phyloP scores from a whole-genome alignment of 169 alveolate genomes.

The Neospora caninum region DNA sequence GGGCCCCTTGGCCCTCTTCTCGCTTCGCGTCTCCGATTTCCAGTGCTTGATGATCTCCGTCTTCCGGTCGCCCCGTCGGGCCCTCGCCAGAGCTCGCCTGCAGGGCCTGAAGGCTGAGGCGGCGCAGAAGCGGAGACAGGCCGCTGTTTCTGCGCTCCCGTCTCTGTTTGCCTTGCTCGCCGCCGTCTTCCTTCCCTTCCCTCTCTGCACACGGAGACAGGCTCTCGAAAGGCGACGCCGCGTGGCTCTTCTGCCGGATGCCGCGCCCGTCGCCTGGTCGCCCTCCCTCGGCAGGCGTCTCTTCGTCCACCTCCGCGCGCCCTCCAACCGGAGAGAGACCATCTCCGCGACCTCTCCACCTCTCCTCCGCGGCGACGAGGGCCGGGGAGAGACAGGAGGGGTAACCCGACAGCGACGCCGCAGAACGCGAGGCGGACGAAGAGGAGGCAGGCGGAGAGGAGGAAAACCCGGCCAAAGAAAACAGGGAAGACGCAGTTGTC shows the following conservation, averaged over 20 bases:
- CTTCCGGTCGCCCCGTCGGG: not conserved
- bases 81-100: not conserved
- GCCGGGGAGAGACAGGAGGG: not conserved
- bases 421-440: not conserved
- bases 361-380: not conserved
- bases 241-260: not conserved
- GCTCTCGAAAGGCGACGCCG: not conserved
- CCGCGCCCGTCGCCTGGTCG: too few relatives aligned
- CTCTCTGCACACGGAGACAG: not conserved
- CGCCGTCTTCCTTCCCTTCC: not conserved
- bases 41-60: not conserved
- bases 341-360: too few relatives aligned
- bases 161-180: not conserved
- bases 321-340: too few relatives aligned
- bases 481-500: not conserved
- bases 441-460: not conserved
- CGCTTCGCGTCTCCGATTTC: not conserved
- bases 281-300: too few relatives aligned
- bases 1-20: not conserved
- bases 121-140: conserved; percentile 2
- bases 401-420: not conserved
- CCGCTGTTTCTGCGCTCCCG: conserved; percentile 14
- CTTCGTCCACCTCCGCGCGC: too few relatives aligned
- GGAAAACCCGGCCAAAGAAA: not conserved
- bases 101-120: not conserved